These are phyloP conservation scores for Arthrobotrys musiformis DNA, from an alignment of 2,329 filamentous ascomycete species.

Conservation along the genomic window DNA sequence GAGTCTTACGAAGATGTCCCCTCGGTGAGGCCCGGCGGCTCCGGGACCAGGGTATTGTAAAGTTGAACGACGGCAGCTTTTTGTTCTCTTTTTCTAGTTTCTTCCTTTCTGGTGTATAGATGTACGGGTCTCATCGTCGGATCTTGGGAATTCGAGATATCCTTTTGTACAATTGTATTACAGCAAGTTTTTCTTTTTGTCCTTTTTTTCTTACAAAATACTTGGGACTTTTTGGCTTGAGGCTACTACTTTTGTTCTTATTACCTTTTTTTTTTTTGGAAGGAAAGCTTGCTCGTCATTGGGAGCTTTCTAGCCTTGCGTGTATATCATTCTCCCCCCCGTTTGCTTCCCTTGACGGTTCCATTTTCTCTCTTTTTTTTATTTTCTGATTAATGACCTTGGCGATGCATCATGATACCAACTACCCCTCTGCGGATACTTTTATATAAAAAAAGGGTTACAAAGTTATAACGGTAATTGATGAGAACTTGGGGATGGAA, in stretches of 20 bases:
- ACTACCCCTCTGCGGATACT: neutral
- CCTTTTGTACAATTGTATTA: neutral
- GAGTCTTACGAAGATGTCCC: slow-evolving; percentile 58
- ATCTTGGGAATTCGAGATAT: slow-evolving; percentile 7
- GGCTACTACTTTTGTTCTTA: neutral
- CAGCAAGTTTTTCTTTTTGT: neutral
- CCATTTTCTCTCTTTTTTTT: neutral
- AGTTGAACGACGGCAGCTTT: neutral
- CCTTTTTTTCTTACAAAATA: neutral
- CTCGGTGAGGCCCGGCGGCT: slow-evolving; percentile 40
- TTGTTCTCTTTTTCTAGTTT: slow-evolving; percentile 4
- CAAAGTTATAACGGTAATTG: too few species aligned
- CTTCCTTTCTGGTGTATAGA: slow-evolving; percentile 27
- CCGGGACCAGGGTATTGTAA: slow-evolving; percentile 36
- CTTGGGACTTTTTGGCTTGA: neutral
- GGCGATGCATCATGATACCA: slow-evolving; percentile 9
- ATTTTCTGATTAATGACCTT: slow-evolving; percentile 4
- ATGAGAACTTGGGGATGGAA: too few species aligned
- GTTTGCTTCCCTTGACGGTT: neutral
- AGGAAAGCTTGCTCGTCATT: neutral
- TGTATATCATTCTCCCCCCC: neutral
- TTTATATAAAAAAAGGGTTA: neutral
- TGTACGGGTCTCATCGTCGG: slow-evolving; percentile 31
- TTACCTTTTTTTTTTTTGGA: neutral
- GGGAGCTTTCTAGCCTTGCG: neutral